Percentiles rank a stretch among this genome's conserved stretches.
phyloP scores from a whole-genome alignment of 2,329 filamentous ascomycete genomes.

The Neonectria faginata region DNA sequence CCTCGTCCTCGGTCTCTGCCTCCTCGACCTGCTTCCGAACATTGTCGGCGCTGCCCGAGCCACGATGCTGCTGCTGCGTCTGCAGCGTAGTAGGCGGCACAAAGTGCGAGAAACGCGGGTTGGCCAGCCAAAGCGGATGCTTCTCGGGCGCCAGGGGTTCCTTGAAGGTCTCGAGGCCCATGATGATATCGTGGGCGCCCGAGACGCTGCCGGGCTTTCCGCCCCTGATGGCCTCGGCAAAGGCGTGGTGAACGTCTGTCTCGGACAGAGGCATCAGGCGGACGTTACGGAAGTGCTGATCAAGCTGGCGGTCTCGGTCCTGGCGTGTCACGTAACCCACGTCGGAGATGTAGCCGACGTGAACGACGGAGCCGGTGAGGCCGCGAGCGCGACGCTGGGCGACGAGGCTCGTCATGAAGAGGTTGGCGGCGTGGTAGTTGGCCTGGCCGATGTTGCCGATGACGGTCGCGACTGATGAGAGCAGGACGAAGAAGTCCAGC shows the following conservation, averaged over 20 bases:
- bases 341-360: conserved; percentile 54
- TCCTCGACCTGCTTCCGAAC: conserved; percentile 21
- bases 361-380: conserved; percentile 52
- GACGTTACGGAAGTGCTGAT: conserved; percentile 23
- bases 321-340: conserved; percentile 53
- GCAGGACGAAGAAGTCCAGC: conserved; percentile 52
- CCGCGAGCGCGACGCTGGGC: conserved; percentile 51
- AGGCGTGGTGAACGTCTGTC: conserved; percentile 50
- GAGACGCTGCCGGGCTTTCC: conserved; percentile 11
- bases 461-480: conserved; percentile 47
- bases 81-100: conserved; percentile 20
- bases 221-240: conserved; percentile 44
- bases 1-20: conserved; percentile 24
- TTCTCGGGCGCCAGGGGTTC: conserved; percentile 23
- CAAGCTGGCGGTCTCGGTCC: conserved; percentile 20
- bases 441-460: conserved; percentile 52
- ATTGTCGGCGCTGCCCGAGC: conserved; percentile 3
- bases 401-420: conserved; percentile 54
- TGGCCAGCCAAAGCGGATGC: conserved; percentile 22
- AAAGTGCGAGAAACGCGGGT: conserved; percentile 27
- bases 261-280: conserved; percentile 36
- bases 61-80: conserved; percentile 11
- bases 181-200: conserved; percentile 27
- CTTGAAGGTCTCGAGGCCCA: conserved; percentile 30
- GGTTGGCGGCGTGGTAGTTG: conserved; percentile 59